phyloP scores from a whole-genome alignment of 164 flowering plant genomes.

The Houttuynia cordata region DNA sequence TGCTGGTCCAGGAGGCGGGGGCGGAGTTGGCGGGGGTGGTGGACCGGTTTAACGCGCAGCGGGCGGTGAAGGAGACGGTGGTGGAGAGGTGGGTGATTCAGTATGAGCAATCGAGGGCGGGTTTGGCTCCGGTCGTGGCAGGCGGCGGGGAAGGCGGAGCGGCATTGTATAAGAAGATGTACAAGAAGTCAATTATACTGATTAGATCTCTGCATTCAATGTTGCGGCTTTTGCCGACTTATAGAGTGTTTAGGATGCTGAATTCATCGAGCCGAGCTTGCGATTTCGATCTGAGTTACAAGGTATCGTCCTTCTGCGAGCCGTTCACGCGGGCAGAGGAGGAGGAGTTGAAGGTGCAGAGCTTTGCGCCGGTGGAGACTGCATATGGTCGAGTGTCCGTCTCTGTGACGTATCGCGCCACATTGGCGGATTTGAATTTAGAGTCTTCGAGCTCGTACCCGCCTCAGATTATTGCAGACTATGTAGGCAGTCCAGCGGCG shows the following conservation, averaged over 20 bases:
- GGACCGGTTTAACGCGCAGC: slow-evolving; percentile 10
- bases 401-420: slow-evolving; percentile 53
- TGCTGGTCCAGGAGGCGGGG: slow-evolving; percentile 46
- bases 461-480: slow-evolving; percentile 65
- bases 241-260: slow-evolving; percentile 49
- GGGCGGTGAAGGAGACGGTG: slow-evolving; percentile 40
- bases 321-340: slow-evolving; percentile 60
- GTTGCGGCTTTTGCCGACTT: slow-evolving; percentile 73
- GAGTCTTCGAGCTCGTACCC: slow-evolving; percentile 36
- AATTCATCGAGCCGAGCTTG: slow-evolving; percentile 34
- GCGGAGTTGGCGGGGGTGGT: slow-evolving; percentile 12
- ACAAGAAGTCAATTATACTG: slow-evolving; percentile 68
- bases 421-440: slow-evolving; percentile 58
- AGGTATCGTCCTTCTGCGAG: slow-evolving; percentile 62
- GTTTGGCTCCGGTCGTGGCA: slow-evolving; percentile 17
- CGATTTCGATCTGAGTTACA: slow-evolving; percentile 61
- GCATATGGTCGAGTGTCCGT: slow-evolving; percentile 53
- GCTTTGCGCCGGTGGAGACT: slow-evolving; percentile 68
- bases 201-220: slow-evolving; percentile 60
- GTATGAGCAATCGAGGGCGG: slow-evolving; percentile 33
- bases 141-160: slow-evolving; percentile 15
- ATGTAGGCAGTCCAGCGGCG: slow-evolving; percentile 84
- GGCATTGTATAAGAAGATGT: slow-evolving; percentile 41
- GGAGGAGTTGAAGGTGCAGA: slow-evolving; percentile 39
- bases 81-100: slow-evolving; percentile 88